phyloP scores from a whole-genome alignment of 148 eudicot species.

The Silene conica region DNA sequence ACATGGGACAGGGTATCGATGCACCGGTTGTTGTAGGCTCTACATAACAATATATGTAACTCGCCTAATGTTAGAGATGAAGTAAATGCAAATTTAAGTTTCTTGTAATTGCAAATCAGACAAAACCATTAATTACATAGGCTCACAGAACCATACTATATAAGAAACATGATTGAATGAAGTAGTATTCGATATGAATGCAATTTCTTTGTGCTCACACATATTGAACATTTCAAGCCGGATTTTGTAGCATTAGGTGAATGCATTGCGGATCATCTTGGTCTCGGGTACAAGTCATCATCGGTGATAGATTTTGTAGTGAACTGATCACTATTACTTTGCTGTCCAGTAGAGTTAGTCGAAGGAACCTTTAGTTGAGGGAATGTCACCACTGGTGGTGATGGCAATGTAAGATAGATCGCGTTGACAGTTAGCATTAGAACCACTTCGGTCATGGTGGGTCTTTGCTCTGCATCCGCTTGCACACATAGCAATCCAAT shows the following conservation, averaged over 20 bases:
- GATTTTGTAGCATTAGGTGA: too few relatives aligned
- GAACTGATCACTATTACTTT: neutral
- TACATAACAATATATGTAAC: too few relatives aligned
- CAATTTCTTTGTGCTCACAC: neutral
- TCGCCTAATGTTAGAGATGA: too few relatives aligned
- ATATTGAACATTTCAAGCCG: neutral
- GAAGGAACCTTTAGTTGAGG: neutral
- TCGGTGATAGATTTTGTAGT: neutral
- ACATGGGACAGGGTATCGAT: too few relatives aligned
- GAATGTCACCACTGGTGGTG: slow-evolving; percentile 9
- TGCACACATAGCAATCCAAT: slow-evolving; percentile 25
- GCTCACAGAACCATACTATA: too few relatives aligned
- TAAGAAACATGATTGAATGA: too few relatives aligned
- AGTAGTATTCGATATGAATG: neutral
- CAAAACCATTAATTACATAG: too few relatives aligned
- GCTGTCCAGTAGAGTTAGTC: neutral
- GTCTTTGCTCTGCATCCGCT: slow-evolving; percentile 10
- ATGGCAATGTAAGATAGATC: slow-evolving; percentile 16
- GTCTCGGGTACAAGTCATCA: slow-evolving; percentile 17
- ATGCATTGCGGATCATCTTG: neutral
- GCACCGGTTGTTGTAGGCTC: too few relatives aligned
- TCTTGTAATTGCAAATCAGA: too few relatives aligned
- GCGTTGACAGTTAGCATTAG: slow-evolving; percentile 23
- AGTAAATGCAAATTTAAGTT: too few relatives aligned
- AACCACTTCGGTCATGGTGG: slow-evolving; percentile 17